These are phyloP conservation scores for Piloderma croceum DNA, from an alignment of 768 basidiomycete species.

Conservation along the genomic window DNA sequence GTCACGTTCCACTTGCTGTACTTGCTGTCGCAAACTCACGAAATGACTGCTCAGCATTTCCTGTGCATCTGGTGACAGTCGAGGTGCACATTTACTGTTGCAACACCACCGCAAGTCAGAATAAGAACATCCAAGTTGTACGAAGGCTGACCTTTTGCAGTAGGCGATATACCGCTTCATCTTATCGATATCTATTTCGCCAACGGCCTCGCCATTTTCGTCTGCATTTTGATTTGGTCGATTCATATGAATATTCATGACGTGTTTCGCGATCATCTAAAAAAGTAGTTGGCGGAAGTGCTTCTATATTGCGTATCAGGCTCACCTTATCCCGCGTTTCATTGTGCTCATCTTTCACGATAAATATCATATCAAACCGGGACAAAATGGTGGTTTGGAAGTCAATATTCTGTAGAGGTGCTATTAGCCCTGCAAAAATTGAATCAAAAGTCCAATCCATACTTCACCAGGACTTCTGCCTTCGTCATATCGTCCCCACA, in stretches of 20 bases:
- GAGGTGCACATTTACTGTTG: constrained; percentile 89
- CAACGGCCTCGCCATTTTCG: constrained; percentile 61
- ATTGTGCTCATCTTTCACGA: constrained; percentile 96
- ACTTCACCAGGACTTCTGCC: constrained; percentile 94
- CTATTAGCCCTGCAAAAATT: constrained; percentile 1
- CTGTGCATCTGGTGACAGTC: constrained; percentile 87
- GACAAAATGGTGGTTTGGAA: constrained; percentile 98
- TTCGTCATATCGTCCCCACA: constrained; percentile 96
- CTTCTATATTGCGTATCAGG: too few relatives aligned
- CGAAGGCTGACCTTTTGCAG: constrained; percentile 72
- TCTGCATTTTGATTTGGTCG: constrained; percentile 60
- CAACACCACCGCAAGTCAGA: too few relatives aligned
- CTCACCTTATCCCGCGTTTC: constrained; percentile 83
- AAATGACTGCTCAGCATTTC: constrained; percentile 97
- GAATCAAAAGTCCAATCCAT: constrained; percentile 8
- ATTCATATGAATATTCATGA: constrained; percentile 99
- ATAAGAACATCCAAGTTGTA: too few relatives aligned
- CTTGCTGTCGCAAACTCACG: constrained; percentile 86
- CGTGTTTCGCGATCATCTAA: constrained; percentile 92
- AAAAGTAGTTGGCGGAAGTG: too few relatives aligned
- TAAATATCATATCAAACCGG: constrained; percentile 99
- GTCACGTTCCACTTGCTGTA: constrained; percentile 92
- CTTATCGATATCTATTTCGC: constrained; percentile 93
- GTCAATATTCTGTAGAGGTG: constrained; percentile 70
- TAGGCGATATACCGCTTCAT: constrained; percentile 98